Conservation (phyloP, 306 rosid species). For the Prunus fruticosa region DNA sequence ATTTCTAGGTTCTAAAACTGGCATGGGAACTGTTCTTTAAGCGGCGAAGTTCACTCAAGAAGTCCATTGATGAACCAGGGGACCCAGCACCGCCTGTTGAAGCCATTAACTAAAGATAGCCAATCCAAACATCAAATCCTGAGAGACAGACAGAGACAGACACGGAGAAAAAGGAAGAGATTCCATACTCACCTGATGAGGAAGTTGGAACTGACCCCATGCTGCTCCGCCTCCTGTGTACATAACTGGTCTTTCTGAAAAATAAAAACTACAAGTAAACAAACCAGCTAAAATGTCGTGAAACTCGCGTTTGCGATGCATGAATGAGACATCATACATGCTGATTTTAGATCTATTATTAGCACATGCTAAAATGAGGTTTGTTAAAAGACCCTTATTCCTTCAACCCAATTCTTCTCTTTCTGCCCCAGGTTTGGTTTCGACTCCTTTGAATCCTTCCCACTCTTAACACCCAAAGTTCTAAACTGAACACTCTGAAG, state of each 20-base stretch:
- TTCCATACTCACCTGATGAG: constrained; percentile 56
- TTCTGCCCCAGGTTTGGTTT: neutral
- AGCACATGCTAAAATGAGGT: neutral
- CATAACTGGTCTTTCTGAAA: constrained; percentile 70
- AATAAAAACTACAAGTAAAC: constrained; percentile 2
- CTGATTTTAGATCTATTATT: neutral
- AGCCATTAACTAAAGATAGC: constrained; percentile 37
- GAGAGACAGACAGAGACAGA: neutral
- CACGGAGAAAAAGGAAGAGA: neutral
- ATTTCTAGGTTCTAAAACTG: constrained; percentile 27
- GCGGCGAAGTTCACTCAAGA: constrained; percentile 64
- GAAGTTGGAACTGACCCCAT: constrained; percentile 55
- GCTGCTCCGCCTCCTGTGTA: constrained; percentile 50
- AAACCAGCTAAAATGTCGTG: neutral
- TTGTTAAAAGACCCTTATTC: neutral
- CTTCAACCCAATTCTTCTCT: neutral
- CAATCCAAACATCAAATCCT: neutral
- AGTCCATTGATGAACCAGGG: constrained; percentile 48
- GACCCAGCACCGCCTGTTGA: constrained; percentile 32
- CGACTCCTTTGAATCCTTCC: neutral
- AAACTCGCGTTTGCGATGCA: neutral
- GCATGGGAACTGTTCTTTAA: constrained; percentile 35
- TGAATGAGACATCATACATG: neutral
- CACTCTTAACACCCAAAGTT: neutral
- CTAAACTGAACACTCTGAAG: neutral